Conservation (phyloP, 371 early-diverging fungal species). For the Mortierella sp. region DNA sequence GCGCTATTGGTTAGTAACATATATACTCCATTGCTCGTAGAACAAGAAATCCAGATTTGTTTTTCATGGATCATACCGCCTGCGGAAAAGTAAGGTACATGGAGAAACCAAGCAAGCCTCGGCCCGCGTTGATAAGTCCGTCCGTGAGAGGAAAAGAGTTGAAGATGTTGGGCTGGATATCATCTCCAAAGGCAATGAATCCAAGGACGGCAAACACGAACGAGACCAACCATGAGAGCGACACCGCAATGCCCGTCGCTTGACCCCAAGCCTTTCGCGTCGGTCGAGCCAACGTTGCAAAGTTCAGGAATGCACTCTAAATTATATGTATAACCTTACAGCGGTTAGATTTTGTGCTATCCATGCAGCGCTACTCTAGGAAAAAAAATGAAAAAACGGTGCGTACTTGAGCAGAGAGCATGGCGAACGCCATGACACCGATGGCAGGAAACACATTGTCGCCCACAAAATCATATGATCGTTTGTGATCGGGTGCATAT, state of each 20-base stretch:
- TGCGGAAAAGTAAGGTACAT: constrained; percentile 63
- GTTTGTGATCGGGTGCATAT: constrained; percentile 64
- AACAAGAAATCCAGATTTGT: too few species aligned
- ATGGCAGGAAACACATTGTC: constrained; percentile 65
- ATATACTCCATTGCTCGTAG: not conserved
- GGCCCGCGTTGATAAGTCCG: constrained; percentile 62
- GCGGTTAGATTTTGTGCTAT: too few species aligned
- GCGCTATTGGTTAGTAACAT: not conserved
- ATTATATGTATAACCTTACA: not conserved
- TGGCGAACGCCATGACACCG: constrained; percentile 75
- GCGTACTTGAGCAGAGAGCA: constrained; percentile 65
- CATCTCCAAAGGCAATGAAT: constrained; percentile 66
- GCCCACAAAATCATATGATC: constrained; percentile 59
- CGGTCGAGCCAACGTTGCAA: constrained; percentile 60
- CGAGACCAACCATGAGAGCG: constrained; percentile 63
- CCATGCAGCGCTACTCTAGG: not conserved
- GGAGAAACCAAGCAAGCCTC: constrained; percentile 64
- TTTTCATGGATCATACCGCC: too few species aligned
- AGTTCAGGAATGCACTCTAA: constrained; percentile 63
- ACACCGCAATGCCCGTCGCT: constrained; percentile 60
- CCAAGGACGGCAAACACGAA: constrained; percentile 71
- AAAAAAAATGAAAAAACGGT: not conserved
- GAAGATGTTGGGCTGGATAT: constrained; percentile 68
- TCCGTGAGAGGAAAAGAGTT: constrained; percentile 67
- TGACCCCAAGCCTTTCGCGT: constrained; percentile 59